A percentile compares a stretch with the other conserved stretches of the same genome.
Evolutionary conservation across 2,329 filamentous ascomycete genomes (phyloP).

Genomic region (Trichoderma aggressivum): DNA sequence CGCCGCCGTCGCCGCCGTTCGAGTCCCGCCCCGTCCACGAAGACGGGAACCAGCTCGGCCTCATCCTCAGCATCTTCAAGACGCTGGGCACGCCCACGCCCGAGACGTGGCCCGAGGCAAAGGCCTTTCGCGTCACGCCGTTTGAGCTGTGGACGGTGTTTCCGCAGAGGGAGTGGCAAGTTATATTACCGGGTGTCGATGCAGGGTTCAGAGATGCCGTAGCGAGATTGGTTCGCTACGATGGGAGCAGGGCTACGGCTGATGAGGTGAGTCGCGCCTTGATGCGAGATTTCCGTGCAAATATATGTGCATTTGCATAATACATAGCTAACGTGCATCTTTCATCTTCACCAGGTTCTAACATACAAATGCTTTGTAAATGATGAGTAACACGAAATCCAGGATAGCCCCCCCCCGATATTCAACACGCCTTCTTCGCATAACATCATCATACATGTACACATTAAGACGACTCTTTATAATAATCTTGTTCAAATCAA

Average conservation of each 20-base stretch:
- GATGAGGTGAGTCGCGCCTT: slow-evolving; percentile 35
- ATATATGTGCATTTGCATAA: not conserved
- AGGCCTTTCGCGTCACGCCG: slow-evolving; percentile 65
- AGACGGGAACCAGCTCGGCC: slow-evolving; percentile 83
- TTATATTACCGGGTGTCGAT: slow-evolving; percentile 62
- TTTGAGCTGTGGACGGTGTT: slow-evolving; percentile 89
- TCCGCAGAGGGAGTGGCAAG: slow-evolving; percentile 62
- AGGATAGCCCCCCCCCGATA: not conserved
- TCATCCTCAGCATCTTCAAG: slow-evolving; percentile 90
- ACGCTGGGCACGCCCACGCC: slow-evolving; percentile 81
- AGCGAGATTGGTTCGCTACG: slow-evolving; percentile 65
- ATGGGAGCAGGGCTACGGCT: slow-evolving; percentile 67
- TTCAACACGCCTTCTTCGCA: not conserved
- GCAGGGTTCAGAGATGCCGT: slow-evolving; percentile 63
- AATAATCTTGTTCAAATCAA: not conserved
- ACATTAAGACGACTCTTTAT: slow-evolving; percentile 4
- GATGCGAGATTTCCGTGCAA: not conserved
- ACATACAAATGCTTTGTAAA: slow-evolving; percentile 21
- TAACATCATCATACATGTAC: not conserved
- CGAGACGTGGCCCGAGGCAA: slow-evolving; percentile 80
- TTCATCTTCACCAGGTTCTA: slow-evolving; percentile 22
- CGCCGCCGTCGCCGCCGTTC: slow-evolving; percentile 64
- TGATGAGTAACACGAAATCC: not conserved
- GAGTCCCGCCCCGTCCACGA: slow-evolving; percentile 70
- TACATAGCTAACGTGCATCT: not conserved